Evolutionary conservation across 768 basidiomycete species (phyloP).

Genomic region (Phanerodontia chrysosporium): DNA sequence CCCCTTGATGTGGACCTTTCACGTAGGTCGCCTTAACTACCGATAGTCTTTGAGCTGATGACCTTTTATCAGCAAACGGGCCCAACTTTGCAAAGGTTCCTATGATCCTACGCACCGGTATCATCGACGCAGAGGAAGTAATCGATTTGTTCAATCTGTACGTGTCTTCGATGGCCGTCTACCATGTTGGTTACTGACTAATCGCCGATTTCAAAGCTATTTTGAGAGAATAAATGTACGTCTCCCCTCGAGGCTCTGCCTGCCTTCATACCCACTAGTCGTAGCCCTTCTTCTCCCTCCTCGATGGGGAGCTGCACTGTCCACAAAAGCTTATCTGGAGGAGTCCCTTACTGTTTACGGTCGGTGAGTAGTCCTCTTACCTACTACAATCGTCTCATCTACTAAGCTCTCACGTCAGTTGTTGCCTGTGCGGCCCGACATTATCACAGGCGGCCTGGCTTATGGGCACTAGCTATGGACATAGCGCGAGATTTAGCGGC

Average conservation of each 20-base stretch:
- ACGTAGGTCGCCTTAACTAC: not conserved
- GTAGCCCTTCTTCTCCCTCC: constrained; percentile 48
- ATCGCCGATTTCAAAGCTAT: constrained; percentile 31
- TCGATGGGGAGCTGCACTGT: constrained; percentile 47
- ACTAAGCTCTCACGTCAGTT: constrained; percentile 34
- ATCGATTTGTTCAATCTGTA: constrained; percentile 53
- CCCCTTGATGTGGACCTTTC: constrained; percentile 9
- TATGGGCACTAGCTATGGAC: constrained; percentile 48
- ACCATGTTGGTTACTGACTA: not conserved
- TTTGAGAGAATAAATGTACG: constrained; percentile 46
- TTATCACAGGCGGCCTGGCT: constrained; percentile 43
- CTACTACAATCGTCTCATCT: not conserved
- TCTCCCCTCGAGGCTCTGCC: constrained; percentile 22
- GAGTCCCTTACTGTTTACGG: constrained; percentile 48
- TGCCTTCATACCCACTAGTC: constrained; percentile 11
- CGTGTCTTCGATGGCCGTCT: constrained; percentile 19
- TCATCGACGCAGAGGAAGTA: not conserved
- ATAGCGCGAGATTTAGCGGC: constrained; percentile 53
- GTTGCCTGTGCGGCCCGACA: constrained; percentile 62
- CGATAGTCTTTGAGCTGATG: not conserved
- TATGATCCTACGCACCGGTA: constrained; percentile 1
- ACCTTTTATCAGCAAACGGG: not conserved
- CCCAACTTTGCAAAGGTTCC: constrained; percentile 5
- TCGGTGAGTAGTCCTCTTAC: constrained; percentile 35
- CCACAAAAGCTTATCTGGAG: constrained; percentile 43